Evolutionary conservation across 2,329 filamentous ascomycete species (phyloP).

Genomic region (Ploettnerulaceae sp.): DNA sequence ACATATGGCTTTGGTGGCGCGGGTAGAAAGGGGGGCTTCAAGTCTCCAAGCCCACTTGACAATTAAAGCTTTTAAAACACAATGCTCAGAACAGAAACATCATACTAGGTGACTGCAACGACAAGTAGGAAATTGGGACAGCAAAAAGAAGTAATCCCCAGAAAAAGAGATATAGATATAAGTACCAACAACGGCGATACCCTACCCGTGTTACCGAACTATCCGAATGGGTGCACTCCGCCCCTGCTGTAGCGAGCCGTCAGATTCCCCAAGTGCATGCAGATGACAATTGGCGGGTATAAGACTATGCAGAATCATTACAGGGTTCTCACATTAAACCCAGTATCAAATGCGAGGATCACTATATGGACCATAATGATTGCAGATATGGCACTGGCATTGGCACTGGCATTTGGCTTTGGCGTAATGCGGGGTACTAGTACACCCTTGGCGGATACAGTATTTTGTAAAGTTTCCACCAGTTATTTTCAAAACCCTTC

Average conservation of each 20-base stretch:
- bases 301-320: not conserved
- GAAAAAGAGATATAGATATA: too few relatives aligned
- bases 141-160: not conserved
- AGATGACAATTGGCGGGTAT: constrained; percentile 12
- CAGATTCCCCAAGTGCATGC: constrained; percentile 9
- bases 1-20: not conserved
- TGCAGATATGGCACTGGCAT: not conserved
- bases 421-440: constrained; percentile 4
- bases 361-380: too few relatives aligned
- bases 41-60: not conserved
- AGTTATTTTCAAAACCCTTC: too few relatives aligned
- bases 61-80: not conserved
- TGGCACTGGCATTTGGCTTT: constrained; percentile 1
- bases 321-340: not conserved
- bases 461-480: not conserved
- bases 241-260: not conserved
- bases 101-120: not conserved
- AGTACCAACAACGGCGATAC: not conserved
- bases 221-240: constrained; percentile 8
- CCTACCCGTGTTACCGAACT: constrained; percentile 8
- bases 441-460: not conserved
- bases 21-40: not conserved
- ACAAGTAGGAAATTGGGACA: not conserved
- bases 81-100: constrained; percentile 1
- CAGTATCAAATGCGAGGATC: not conserved